These are phyloP conservation scores for Diaporthe vexans DNA, from an alignment of 2,329 filamentous ascomycete genomes.

Conservation along the genomic window DNA sequence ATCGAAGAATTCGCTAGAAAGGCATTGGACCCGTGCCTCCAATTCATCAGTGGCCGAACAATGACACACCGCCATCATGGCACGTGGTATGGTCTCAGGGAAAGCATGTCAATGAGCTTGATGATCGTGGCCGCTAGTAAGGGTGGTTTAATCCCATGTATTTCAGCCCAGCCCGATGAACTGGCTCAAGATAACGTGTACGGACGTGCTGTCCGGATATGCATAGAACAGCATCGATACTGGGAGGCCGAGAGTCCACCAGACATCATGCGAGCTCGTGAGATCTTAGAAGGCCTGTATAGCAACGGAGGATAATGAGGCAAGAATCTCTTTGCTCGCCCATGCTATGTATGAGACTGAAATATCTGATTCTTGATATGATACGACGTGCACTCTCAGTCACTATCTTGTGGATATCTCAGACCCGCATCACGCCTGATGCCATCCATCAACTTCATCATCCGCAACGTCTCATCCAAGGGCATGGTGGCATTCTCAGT, in stretches of 20 bases:
- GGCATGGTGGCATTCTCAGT: slow-evolving; percentile 44
- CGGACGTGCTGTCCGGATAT: slow-evolving; percentile 4
- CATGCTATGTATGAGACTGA: neutral
- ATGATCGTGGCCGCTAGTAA: neutral
- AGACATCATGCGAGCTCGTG: slow-evolving; percentile 19
- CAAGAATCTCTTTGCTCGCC: neutral
- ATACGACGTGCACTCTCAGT: neutral
- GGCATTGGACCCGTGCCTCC: neutral
- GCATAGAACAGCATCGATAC: slow-evolving; percentile 11
- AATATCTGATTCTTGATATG: neutral
- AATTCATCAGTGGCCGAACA: neutral
- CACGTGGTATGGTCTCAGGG: neutral
- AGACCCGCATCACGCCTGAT: slow-evolving; percentile 38
- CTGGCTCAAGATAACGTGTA: neutral
- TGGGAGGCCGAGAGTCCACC: slow-evolving; percentile 15
- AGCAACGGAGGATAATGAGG: neutral
- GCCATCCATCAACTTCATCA: slow-evolving; percentile 44
- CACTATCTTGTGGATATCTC: slow-evolving; percentile 30
- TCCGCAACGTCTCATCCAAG: slow-evolving; percentile 41
- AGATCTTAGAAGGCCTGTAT: slow-evolving; percentile 4
- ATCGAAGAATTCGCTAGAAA: neutral
- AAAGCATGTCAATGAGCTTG: neutral
- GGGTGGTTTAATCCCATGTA: neutral
- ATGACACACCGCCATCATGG: slow-evolving; percentile 1
- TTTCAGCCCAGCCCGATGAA: neutral